These are phyloP conservation scores for Tylopilus intermedius DNA, from an alignment of 768 basidiomycete genomes.

Conservation along the genomic window DNA sequence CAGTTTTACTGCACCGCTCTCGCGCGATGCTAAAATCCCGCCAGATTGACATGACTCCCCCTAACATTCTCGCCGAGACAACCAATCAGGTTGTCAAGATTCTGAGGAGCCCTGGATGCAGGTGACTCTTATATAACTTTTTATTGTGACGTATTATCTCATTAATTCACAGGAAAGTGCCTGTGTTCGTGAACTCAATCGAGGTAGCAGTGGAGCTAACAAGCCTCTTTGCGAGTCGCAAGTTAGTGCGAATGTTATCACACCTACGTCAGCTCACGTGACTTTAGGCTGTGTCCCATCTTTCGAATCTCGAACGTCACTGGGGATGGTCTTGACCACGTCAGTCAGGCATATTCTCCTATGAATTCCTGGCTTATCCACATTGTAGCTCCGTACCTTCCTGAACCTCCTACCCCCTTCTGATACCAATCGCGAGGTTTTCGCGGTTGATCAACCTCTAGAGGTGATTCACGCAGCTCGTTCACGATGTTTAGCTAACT, in stretches of 20 bases:
- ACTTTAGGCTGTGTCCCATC: constrained; percentile 74
- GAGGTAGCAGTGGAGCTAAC: constrained; percentile 81
- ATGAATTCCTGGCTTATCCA: constrained; percentile 9
- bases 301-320: constrained; percentile 94
- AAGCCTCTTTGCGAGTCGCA: constrained; percentile 66
- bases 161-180: constrained; percentile 54
- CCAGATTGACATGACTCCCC: constrained; percentile 94
- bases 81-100: constrained; percentile 91
- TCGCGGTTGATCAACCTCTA: constrained; percentile 70
- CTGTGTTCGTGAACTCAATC: constrained; percentile 77
- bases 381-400: constrained; percentile 70
- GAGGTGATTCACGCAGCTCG: constrained; percentile 47
- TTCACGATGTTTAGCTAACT: constrained; percentile 8
- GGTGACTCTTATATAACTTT: constrained; percentile 39
- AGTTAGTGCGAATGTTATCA: constrained; percentile 37
- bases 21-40: constrained; percentile 1
- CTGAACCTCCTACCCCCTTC: constrained; percentile 88
- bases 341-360: constrained; percentile 29
- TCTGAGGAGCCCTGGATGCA: constrained; percentile 86
- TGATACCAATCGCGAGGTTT: constrained; percentile 78
- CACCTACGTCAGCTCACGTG: constrained; percentile 1
- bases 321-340: constrained; percentile 81
- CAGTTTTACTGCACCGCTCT: constrained; percentile 3
- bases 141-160: not conserved
- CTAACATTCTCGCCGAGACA: constrained; percentile 86